These are phyloP conservation scores for Euphorbia tirucalli DNA, from an alignment of 345 rosid species.

Conservation along the genomic window DNA sequence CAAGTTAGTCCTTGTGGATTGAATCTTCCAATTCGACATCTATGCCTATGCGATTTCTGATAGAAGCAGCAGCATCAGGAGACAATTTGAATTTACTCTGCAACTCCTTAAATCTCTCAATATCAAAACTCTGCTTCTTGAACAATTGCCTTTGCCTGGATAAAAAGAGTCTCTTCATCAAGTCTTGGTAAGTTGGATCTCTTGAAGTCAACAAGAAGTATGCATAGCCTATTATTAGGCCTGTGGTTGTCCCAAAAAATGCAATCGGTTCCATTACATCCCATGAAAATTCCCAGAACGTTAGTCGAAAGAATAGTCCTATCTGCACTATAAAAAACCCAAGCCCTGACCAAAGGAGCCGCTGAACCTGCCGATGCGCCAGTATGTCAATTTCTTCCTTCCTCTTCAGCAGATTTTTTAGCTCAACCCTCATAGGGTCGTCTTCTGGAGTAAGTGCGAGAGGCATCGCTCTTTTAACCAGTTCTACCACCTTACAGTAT, in stretches of 20 bases:
- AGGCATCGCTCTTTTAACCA: constrained; percentile 79
- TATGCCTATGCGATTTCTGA: constrained; percentile 56
- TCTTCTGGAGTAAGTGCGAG: constrained; percentile 62
- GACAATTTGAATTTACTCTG: constrained; percentile 54
- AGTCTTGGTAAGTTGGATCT: constrained; percentile 93
- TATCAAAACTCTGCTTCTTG: constrained; percentile 56
- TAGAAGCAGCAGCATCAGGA: constrained; percentile 47
- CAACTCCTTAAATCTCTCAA: constrained; percentile 64
- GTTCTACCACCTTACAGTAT: constrained; percentile 90
- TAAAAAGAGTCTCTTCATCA: constrained; percentile 85
- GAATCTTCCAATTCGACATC: constrained; percentile 72
- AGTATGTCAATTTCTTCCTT: constrained; percentile 80
- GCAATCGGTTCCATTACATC: constrained; percentile 97
- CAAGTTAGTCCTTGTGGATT: constrained; percentile 15
- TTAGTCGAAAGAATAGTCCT: constrained; percentile 74
- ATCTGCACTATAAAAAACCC: constrained; percentile 59
- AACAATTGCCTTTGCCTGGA: constrained; percentile 79
- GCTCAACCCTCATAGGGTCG: constrained; percentile 61
- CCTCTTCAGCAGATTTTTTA: constrained; percentile 55
- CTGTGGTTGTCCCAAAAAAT: constrained; percentile 68
- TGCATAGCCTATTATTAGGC: constrained; percentile 78
- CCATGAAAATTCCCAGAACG: constrained; percentile 99
- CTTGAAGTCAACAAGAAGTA: constrained; percentile 83
- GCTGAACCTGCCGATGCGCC: constrained; percentile 89
- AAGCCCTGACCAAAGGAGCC: constrained; percentile 73